A percentile compares a stretch with the other conserved stretches of the same genome.
Evolutionary conservation across 2,329 filamentous ascomycete species (phyloP).

Genomic region (Aspergillus pseudoterreus): DNA sequence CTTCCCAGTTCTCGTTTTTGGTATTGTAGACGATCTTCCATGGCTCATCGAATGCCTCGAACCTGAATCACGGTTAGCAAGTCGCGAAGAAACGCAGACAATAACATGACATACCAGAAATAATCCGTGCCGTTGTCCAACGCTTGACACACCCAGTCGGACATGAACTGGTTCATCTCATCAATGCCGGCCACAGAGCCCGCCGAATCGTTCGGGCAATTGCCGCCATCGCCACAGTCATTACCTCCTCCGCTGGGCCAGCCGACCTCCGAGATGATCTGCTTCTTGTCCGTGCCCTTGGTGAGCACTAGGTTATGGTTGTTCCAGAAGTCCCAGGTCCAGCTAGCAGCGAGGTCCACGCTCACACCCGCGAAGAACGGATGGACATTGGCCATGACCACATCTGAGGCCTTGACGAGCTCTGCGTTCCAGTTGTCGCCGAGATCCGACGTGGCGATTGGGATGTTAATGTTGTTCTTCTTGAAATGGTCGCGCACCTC

Average conservation of each 20-base stretch:
- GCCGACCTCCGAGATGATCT: slow-evolving; percentile 85
- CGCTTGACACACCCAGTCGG: slow-evolving; percentile 77
- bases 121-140: slow-evolving; percentile 82
- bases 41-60: slow-evolving; percentile 93
- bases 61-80: slow-evolving; percentile 48
- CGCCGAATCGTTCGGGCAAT: slow-evolving; percentile 53
- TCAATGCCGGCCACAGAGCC: slow-evolving; percentile 74
- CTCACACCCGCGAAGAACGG: slow-evolving; percentile 86
- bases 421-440: slow-evolving; percentile 78
- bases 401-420: slow-evolving; percentile 70
- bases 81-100: neutral
- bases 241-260: slow-evolving; percentile 85
- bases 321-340: slow-evolving; percentile 83
- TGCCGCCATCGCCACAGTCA: slow-evolving; percentile 60
- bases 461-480: slow-evolving; percentile 62
- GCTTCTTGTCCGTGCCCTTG: slow-evolving; percentile 58
- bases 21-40: slow-evolving; percentile 81
- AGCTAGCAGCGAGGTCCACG: slow-evolving; percentile 64
- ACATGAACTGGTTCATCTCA: slow-evolving; percentile 82
- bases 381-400: slow-evolving; percentile 95
- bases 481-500: slow-evolving; percentile 72
- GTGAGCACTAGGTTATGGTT: slow-evolving; percentile 64
- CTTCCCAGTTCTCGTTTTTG: slow-evolving; percentile 73
- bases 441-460: slow-evolving; percentile 82
- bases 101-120: slow-evolving; percentile 65